These are phyloP conservation scores for Pugionium cornutum DNA, from an alignment of 345 rosid species.

Conservation along the genomic window DNA sequence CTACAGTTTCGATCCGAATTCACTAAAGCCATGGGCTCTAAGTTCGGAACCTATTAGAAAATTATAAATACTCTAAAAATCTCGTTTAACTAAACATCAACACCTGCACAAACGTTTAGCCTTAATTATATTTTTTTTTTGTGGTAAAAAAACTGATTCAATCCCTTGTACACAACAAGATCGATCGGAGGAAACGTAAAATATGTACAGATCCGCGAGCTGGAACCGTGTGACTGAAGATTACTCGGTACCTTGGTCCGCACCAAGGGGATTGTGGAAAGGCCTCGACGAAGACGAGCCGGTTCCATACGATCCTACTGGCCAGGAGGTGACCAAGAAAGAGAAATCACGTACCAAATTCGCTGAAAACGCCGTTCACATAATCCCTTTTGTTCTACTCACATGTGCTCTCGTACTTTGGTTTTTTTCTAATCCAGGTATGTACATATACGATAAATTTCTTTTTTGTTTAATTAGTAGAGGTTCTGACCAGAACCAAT, in stretches of 20 bases:
- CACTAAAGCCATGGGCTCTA: constrained; percentile 24
- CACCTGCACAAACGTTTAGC: background rate
- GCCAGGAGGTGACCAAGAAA: constrained; percentile 55
- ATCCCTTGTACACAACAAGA: constrained; percentile 4
- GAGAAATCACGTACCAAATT: constrained; percentile 61
- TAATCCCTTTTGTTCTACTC: constrained; percentile 77
- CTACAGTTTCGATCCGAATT: constrained; percentile 20
- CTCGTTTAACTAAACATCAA: background rate
- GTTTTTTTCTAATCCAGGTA: constrained; percentile 83
- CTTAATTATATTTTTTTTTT: background rate
- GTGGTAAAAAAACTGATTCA: constrained; percentile 6
- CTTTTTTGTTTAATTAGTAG: too few relatives aligned
- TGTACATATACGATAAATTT: background rate
- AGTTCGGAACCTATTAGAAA: constrained; percentile 10
- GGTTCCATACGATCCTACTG: constrained; percentile 46
- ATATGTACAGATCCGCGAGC: constrained; percentile 79
- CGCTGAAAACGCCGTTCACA: constrained; percentile 77
- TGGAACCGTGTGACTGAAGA: constrained; percentile 68
- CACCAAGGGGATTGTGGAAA: constrained; percentile 46
- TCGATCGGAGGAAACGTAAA: background rate
- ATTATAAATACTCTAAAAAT: too few relatives aligned
- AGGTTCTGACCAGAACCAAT: too few relatives aligned
- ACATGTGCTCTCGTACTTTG: constrained; percentile 74
- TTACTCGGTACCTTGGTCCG: constrained; percentile 48
- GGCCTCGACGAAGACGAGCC: constrained; percentile 42